Evolutionary conservation across 2,329 filamentous ascomycete species (phyloP).

Genomic region (Nothophoma quercina): DNA sequence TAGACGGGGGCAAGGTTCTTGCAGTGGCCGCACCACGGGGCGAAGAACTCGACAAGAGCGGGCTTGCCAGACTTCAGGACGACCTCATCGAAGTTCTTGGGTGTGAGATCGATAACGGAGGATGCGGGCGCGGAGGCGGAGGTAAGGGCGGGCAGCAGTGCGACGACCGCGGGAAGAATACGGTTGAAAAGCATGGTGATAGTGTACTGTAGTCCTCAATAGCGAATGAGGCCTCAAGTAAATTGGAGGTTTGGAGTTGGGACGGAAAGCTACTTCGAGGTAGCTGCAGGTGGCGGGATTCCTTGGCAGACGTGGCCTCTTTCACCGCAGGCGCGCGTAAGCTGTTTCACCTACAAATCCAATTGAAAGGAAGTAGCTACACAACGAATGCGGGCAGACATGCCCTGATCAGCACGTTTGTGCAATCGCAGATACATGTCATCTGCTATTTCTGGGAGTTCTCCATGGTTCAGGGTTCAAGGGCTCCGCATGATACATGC

Average conservation of each 20-base stretch:
- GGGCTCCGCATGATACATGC: background rate
- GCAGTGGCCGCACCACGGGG: conserved; percentile 99
- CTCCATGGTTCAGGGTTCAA: conserved; percentile 2
- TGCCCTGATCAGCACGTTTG: background rate
- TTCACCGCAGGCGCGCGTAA: conserved; percentile 17
- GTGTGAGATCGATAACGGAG: conserved; percentile 87
- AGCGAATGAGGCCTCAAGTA: conserved; percentile 26
- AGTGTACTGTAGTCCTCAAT: conserved; percentile 27
- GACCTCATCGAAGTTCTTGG: conserved; percentile 88
- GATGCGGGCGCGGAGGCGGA: conserved; percentile 78
- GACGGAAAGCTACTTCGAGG: conserved; percentile 24
- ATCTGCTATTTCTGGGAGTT: background rate
- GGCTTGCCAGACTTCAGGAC: conserved; percentile 93
- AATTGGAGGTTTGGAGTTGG: conserved; percentile 22
- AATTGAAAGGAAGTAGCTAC: conserved; percentile 3
- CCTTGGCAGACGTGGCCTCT: conserved; percentile 47
- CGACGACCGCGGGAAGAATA: conserved; percentile 42
- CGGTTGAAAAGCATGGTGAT: conserved; percentile 43
- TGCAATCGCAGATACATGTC: background rate
- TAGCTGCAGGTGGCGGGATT: conserved; percentile 23
- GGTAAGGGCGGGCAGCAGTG: conserved; percentile 42
- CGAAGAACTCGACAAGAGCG: conserved; percentile 96
- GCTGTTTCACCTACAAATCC: conserved; percentile 40
- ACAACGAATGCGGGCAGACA: background rate
- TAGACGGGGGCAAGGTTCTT: conserved; percentile 95